Evolutionary conservation across 2,329 filamentous ascomycete genomes (phyloP), one percentile per base, ranked within the genome.

Genomic region (Aspergillus clavatus): DNA sequence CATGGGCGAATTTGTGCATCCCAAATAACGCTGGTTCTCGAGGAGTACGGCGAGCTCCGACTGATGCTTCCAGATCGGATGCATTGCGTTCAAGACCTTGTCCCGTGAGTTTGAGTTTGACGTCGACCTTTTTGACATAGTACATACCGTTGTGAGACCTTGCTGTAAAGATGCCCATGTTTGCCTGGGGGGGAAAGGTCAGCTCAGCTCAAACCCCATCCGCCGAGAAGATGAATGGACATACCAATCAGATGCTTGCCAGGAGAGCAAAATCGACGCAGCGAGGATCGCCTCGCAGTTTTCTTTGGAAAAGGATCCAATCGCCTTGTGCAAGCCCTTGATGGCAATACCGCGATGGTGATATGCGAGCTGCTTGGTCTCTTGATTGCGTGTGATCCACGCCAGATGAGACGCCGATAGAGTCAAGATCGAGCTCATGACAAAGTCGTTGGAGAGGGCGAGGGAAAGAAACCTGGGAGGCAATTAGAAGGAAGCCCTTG

Each of bases 161-260:
- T 91, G 87, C 76, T 95, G 93, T 48, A 96, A 75, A 55, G 90
- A 90, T 52, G 86, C 89, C 91, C 91, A 97, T 69, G 84, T 87
- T 67, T 85, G 84, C 87, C 89, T 95, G 64, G 56, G 8, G 4
- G 4, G 50, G 59, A 35, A 12, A 19, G 19, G 54, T 75, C 60
- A 75, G 71, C 59, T 44, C 62, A 37, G 10, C 29, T 31, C 7
- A 12, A 29, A 31, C 22, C 19, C 5, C 59, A 59, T 61, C 36
- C 56, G 10, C n/a, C 52, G 55, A 45, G 56, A 58, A n/a, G n/a
- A n/a, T n/a, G n/a, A n/a, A n/a, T n/a, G n/a, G 31, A 73, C 84
- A 76, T 78, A 94, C 91, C 90, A 97, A 73, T 97, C 91, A 48
- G 85, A 93, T 45, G 89, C 87, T 72, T 97, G 91, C 90, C 93